Conservation (phyloP, 371 early-diverging fungal species). For the Amoeboaphelidium protococcarum region DNA sequence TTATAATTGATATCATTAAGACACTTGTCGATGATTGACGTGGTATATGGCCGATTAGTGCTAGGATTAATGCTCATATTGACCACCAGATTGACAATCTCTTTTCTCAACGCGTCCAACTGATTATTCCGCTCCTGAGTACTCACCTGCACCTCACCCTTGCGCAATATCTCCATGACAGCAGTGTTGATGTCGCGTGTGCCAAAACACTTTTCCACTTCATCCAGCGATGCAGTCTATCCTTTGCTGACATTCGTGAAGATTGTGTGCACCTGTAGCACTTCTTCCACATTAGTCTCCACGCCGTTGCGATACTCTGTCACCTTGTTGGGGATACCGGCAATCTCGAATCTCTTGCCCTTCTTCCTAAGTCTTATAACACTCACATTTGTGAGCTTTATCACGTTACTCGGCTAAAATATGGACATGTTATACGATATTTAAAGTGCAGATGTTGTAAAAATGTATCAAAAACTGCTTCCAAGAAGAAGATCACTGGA, state of each 20-base stretch:
- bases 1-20: slow-evolving; percentile 74
- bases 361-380: slow-evolving; percentile 83
- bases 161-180: slow-evolving; percentile 63
- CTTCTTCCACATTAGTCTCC: slow-evolving; percentile 88
- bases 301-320: slow-evolving; percentile 76
- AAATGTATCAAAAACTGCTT: too few relatives aligned
- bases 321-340: slow-evolving; percentile 97
- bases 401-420: slow-evolving; percentile 1
- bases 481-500: too few relatives aligned
- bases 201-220: slow-evolving; percentile 58
- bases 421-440: neutral
- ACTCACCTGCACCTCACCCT: slow-evolving; percentile 85
- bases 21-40: slow-evolving; percentile 88
- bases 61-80: slow-evolving; percentile 83
- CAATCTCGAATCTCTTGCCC: slow-evolving; percentile 89
- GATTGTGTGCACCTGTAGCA: slow-evolving; percentile 71
- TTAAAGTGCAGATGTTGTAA: too few relatives aligned
- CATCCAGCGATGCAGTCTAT: slow-evolving; percentile 64
- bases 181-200: slow-evolving; percentile 57
- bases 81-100: slow-evolving; percentile 75
- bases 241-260: slow-evolving; percentile 91
- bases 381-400: slow-evolving; percentile 2
- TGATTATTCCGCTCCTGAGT: slow-evolving; percentile 76
- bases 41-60: slow-evolving; percentile 78
- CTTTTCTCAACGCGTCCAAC: slow-evolving; percentile 45